Evolutionary conservation across 306 rosid species (phyloP).

Genomic region (Pachyrhizus erosus): DNA sequence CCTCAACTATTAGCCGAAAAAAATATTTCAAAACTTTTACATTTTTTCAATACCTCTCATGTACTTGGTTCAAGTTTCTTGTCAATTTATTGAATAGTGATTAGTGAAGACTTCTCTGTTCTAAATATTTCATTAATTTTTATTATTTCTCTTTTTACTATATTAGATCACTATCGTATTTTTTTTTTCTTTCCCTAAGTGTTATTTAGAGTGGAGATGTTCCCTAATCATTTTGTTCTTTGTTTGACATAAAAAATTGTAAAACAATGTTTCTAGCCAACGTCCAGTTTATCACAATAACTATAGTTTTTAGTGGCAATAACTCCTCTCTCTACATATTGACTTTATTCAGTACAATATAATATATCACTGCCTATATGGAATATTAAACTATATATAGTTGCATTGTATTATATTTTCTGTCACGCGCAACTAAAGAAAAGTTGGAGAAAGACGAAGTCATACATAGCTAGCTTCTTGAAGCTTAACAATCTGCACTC

Average conservation of each 20-base stretch:
- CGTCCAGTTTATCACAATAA: background rate
- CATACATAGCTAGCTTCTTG: constrained; percentile 46
- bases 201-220: no score
- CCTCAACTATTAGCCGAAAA: no score
- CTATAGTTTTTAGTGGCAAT: background rate
- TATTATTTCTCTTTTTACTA: no score
- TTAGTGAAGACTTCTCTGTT: no score
- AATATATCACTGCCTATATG: background rate
- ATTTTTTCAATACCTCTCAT: no score
- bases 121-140: no score
- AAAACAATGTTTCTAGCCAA: background rate
- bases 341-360: background rate
- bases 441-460: constrained; percentile 47
- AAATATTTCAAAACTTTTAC: no score
- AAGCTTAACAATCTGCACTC: background rate
- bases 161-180: no score
- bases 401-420: constrained; percentile 18
- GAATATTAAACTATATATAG: constrained; percentile 18
- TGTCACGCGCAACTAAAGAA: constrained; percentile 54
- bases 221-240: no score
- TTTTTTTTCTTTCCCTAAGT: no score
- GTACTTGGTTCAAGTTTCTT: no score
- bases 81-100: no score
- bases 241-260: background rate
- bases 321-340: background rate